phyloP scores from a whole-genome alignment of 768 basidiomycete species.

The Leccinum pellstonianum region DNA sequence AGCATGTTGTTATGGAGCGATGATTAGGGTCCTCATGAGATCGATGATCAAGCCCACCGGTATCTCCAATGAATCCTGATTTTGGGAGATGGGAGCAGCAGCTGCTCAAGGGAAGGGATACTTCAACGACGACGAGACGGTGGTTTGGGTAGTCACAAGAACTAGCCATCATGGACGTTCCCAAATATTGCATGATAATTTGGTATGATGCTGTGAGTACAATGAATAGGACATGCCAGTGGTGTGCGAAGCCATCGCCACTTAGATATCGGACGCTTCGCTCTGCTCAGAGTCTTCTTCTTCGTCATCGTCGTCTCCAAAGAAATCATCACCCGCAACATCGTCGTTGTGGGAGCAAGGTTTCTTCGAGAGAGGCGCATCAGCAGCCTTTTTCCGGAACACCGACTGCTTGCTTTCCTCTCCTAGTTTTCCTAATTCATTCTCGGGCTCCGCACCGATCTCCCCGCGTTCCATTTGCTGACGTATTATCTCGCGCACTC shows the following conservation, averaged over 20 bases:
- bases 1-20: slow-evolving; percentile 1
- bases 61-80: not conserved
- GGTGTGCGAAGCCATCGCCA: not conserved
- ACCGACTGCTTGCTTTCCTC: slow-evolving; percentile 5
- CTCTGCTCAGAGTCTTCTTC: slow-evolving; percentile 15
- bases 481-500: slow-evolving; percentile 58
- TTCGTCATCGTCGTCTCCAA: slow-evolving; percentile 28
- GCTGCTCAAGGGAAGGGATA: not conserved
- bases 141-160: not conserved
- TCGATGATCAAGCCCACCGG: not conserved
- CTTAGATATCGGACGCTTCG: slow-evolving; percentile 16
- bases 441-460: slow-evolving; percentile 61
- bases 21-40: not conserved
- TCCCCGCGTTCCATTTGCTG: slow-evolving; percentile 60
- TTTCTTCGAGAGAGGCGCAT: slow-evolving; percentile 3
- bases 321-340: slow-evolving; percentile 27
- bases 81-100: not conserved
- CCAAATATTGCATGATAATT: not conserved
- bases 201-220: slow-evolving; percentile 78
- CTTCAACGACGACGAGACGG: not conserved
- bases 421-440: slow-evolving; percentile 23
- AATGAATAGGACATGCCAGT: slow-evolving; percentile 31
- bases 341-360: slow-evolving; percentile 9
- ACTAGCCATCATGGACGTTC: not conserved
- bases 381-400: slow-evolving; percentile 6